Conservation (phyloP, 1,139 yeast species). For the Komagataea norvegica region DNA sequence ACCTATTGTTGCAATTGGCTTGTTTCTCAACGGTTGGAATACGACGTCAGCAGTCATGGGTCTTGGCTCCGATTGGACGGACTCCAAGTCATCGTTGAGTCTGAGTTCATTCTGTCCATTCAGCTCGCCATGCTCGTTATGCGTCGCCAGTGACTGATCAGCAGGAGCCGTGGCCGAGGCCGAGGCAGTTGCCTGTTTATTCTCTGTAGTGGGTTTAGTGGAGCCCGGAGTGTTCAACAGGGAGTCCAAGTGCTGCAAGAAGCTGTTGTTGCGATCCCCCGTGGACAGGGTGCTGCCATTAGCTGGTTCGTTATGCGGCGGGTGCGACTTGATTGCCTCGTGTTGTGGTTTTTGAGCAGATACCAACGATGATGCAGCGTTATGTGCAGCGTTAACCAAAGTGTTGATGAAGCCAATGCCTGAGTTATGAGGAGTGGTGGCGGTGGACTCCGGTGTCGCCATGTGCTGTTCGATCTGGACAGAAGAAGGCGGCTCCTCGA, state of each 20-base stretch:
- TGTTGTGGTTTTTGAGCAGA: slow-evolving; percentile 8
- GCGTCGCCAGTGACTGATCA: slow-evolving; percentile 6
- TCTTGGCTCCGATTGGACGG: slow-evolving; percentile 5
- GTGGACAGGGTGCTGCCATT: too few species aligned
- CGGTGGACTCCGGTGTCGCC: slow-evolving; percentile 17
- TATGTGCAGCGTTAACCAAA: slow-evolving; percentile 32
- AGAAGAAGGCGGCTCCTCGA: background rate
- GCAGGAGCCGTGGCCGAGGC: background rate
- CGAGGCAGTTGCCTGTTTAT: background rate
- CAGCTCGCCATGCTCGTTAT: too few species aligned
- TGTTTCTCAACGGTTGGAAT: slow-evolving; percentile 55
- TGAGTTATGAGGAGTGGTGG: slow-evolving; percentile 6
- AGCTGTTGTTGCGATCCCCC: too few species aligned
- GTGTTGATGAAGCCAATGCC: slow-evolving; percentile 29
- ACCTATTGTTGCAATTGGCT: slow-evolving; percentile 63
- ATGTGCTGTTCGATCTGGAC: slow-evolving; percentile 14
- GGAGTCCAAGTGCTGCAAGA: slow-evolving; percentile 33
- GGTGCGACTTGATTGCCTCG: slow-evolving; percentile 23
- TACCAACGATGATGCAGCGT: slow-evolving; percentile 28
- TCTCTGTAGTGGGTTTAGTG: too few species aligned
- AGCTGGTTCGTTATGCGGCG: slow-evolving; percentile 13
- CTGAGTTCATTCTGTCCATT: too few species aligned
- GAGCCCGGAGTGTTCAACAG: slow-evolving; percentile 21
- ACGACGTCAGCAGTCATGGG: slow-evolving; percentile 32
- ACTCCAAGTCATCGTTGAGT: slow-evolving; percentile 6